These are phyloP conservation scores for Cryptosporidium xiaoi DNA, from an alignment of 169 alveolate species.

Conservation along the genomic window DNA sequence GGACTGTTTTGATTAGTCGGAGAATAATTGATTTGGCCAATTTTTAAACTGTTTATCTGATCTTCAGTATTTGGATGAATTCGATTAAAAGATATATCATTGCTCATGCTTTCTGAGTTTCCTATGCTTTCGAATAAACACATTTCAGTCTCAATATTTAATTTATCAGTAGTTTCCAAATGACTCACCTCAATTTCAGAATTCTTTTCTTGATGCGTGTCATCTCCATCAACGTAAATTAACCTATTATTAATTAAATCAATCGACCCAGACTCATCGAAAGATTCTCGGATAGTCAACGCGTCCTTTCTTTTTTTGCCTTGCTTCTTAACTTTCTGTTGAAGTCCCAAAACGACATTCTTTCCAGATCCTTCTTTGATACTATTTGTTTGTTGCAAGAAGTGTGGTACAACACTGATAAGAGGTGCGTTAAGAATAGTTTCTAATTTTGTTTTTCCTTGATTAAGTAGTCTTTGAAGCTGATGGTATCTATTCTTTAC, in stretches of 20 bases:
- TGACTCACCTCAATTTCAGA: neutral
- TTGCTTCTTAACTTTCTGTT: constrained; percentile 22
- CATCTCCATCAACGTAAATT: constrained; percentile 7
- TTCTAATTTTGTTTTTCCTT: constrained; percentile 70
- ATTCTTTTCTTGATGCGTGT: neutral
- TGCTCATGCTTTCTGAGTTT: neutral
- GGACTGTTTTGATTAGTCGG: constrained; percentile 24
- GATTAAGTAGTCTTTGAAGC: constrained; percentile 59
- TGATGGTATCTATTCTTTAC: constrained; percentile 83
- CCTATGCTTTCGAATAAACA: constrained; percentile 6
- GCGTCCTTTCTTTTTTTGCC: constrained; percentile 19
- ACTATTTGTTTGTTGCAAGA: constrained; percentile 33
- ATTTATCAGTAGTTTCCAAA: neutral
- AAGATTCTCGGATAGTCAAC: neutral
- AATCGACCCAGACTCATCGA: constrained; percentile 12
- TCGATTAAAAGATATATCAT: neutral
- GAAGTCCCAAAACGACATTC: constrained; percentile 14
- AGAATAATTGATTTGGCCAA: neutral
- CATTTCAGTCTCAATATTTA: neutral
- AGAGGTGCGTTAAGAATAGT: constrained; percentile 66
- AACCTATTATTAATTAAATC: neutral
- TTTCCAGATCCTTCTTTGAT: constrained; percentile 30
- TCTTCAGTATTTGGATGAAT: neutral
- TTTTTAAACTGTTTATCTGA: neutral
- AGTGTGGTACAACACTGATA: constrained; percentile 62